These are phyloP conservation scores for Mortierella alpina DNA, from an alignment of 192 early-diverging fungal genomes.

Conservation along the genomic window DNA sequence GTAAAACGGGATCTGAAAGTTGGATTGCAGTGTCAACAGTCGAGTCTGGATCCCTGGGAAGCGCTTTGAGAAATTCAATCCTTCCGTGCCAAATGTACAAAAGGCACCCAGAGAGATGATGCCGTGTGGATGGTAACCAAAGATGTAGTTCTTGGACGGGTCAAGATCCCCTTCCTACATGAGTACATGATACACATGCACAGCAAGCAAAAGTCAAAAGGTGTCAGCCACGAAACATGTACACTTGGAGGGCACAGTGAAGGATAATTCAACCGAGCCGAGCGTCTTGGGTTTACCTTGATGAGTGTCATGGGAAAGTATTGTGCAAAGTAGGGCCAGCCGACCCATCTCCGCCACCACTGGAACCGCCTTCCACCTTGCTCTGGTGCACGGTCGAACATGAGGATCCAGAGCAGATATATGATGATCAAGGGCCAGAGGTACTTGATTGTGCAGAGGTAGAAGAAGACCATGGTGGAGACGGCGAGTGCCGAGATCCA, in stretches of 20 bases:
- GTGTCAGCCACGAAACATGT: background rate
- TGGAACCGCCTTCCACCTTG: slow-evolving; percentile 77
- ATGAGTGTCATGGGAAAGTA: slow-evolving; percentile 85
- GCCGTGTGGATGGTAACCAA: slow-evolving; percentile 94
- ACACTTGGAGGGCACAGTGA: background rate
- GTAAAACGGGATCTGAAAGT: slow-evolving; percentile 89
- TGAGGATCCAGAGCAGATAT: slow-evolving; percentile 79
- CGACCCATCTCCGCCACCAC: slow-evolving; percentile 56
- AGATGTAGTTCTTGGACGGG: slow-evolving; percentile 85
- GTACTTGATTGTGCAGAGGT: slow-evolving; percentile 63
- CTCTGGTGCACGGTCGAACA: slow-evolving; percentile 82
- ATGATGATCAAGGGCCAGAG: slow-evolving; percentile 72
- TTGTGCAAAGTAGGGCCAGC: slow-evolving; percentile 84
- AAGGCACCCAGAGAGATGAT: slow-evolving; percentile 88
- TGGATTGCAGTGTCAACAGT: slow-evolving; percentile 84
- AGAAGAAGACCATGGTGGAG: slow-evolving; percentile 69
- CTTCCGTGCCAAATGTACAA: slow-evolving; percentile 86
- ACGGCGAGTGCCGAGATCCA: slow-evolving; percentile 72
- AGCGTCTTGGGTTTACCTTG: slow-evolving; percentile 58
- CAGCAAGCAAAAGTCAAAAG: too few species aligned
- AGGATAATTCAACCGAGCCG: background rate
- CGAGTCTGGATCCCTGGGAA: slow-evolving; percentile 86
- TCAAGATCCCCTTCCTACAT: slow-evolving; percentile 82
- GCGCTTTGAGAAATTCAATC: slow-evolving; percentile 72
- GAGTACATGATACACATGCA: background rate